A percentile compares a stretch with the other conserved stretches of the same genome.
Conservation (phyloP, 805 yeast genomes). For the Hanseniaspora osmophila region DNA sequence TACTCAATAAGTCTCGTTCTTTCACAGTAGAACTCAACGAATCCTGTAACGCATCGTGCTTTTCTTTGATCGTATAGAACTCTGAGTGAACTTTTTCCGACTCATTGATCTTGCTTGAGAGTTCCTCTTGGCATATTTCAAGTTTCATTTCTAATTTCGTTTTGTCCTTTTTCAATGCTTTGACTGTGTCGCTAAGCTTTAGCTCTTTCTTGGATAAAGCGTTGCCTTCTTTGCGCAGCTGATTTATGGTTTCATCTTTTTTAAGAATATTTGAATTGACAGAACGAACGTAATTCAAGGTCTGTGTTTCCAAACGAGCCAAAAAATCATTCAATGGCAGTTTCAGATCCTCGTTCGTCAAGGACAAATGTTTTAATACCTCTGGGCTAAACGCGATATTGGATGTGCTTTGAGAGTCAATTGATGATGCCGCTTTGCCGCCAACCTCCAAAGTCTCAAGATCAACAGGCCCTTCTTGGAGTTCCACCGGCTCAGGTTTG, state of each 20-base stretch:
- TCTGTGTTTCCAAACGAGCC: not conserved
- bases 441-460: too few species aligned
- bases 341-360: slow-evolving; percentile 10
- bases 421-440: too few species aligned
- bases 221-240: slow-evolving; percentile 59
- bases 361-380: not conserved
- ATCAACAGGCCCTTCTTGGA: too few species aligned
- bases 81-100: slow-evolving; percentile 13
- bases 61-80: slow-evolving; percentile 13
- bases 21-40: slow-evolving; percentile 6
- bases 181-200: slow-evolving; percentile 49
- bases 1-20: slow-evolving; percentile 11
- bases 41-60: slow-evolving; percentile 12
- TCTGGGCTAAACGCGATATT: not conserved
- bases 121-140: slow-evolving; percentile 8
- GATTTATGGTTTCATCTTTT: slow-evolving; percentile 45
- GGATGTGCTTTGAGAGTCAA: not conserved
- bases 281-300: not conserved
- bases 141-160: slow-evolving; percentile 25
- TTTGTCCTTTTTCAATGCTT: slow-evolving; percentile 40
- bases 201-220: slow-evolving; percentile 53
- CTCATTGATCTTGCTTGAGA: slow-evolving; percentile 13
- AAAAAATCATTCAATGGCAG: slow-evolving; percentile 6
- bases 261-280: slow-evolving; percentile 4
- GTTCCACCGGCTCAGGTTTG: too few species aligned